Base-by-base conservation (phyloP, 306 rosid genomes). In the Quillaja saponaria region DNA sequence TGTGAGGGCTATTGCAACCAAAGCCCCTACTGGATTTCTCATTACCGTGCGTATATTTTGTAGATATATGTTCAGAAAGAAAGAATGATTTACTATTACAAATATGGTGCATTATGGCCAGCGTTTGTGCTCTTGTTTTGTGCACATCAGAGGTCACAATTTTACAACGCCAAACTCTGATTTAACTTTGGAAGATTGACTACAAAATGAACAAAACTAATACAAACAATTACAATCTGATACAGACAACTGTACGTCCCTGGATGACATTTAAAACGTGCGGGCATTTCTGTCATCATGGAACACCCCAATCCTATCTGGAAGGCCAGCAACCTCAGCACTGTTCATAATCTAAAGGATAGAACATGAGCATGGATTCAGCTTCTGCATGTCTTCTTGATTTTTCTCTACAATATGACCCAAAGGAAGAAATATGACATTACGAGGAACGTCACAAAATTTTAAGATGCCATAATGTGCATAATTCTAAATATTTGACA, bases 341-440 rank as follows among this genome's bases (percentile, higher is more conserved):
- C 21, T 72, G 64, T 64, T 76, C 68, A 75, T 64, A 59, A 63
- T 66, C 78, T 73, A 87, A 60, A 84, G 84, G 64, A 87, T 76
- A 31, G 84, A 68, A 76, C 95, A 87, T 0, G 81, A 70, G 68
- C 95, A 87, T 37, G 90, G 71, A 63, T 71, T 87, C 61, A 63
- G 77, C 77, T 78, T 80, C 59, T 68, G 66, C 70, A 39, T 80
- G 17, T 55, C 64, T 39, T 78, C 80, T 64, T 67, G 74, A 48
- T 72, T 72, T 76, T 77, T 76, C 37, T 76, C 90, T 81, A 81
- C 78, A 57, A 37, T 56, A 40, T 38, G 68, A 40, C 41, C 64
- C 51, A 20, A 42, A 10, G 49, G 50, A 46, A 42, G 46, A 59
- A 60, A 13, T 45, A 53, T 18, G 2, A 25, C 31, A 25, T 25